A percentile compares a stretch with the other conserved stretches of the same genome.
phyloP scores from a whole-genome alignment of 2,329 filamentous ascomycete genomes.

The Cadophora luteo-olivacea region DNA sequence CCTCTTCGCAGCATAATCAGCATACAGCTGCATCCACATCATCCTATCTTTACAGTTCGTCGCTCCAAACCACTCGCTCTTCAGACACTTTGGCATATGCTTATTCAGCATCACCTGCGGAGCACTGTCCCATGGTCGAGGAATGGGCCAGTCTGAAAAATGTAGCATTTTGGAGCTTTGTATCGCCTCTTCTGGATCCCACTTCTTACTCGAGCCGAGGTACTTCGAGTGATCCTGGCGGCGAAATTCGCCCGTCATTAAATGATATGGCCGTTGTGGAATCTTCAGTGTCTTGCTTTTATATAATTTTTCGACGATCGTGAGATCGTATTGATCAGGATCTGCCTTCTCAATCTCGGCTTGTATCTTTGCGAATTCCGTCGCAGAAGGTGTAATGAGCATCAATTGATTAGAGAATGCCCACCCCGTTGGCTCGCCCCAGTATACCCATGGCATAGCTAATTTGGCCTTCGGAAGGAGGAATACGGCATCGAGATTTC shows the following conservation, averaged over 20 bases:
- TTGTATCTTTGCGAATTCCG: constrained; percentile 33
- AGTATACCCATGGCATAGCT: constrained; percentile 42
- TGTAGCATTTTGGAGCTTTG: constrained; percentile 63
- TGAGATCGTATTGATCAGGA: constrained; percentile 38
- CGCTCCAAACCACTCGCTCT: constrained; percentile 41
- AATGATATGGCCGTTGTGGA: constrained; percentile 61
- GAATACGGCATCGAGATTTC: constrained; percentile 42
- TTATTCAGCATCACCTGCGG: constrained; percentile 40
- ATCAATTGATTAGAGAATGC: constrained; percentile 38
- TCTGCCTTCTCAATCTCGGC: constrained; percentile 30
- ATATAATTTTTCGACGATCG: constrained; percentile 58
- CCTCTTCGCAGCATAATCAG: constrained; percentile 36
- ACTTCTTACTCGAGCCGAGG: constrained; percentile 55
- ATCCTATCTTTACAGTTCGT: constrained; percentile 40
- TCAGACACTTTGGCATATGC: constrained; percentile 40
- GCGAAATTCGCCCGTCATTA: constrained; percentile 64
- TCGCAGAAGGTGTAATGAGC: constrained; percentile 35
- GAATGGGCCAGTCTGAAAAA: constrained; percentile 66
- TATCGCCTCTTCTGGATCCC: constrained; percentile 58
- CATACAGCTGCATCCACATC: constrained; percentile 40
- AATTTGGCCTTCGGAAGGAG: constrained; percentile 37
- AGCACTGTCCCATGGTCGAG: constrained; percentile 59
- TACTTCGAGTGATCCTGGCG: constrained; percentile 56
- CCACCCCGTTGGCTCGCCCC: constrained; percentile 36
- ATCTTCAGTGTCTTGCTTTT: constrained; percentile 57